A percentile compares a stretch with the other conserved stretches of the same genome.
phyloP scores from a whole-genome alignment of 2,329 filamentous ascomycete species.

The Penicillium sp. region DNA sequence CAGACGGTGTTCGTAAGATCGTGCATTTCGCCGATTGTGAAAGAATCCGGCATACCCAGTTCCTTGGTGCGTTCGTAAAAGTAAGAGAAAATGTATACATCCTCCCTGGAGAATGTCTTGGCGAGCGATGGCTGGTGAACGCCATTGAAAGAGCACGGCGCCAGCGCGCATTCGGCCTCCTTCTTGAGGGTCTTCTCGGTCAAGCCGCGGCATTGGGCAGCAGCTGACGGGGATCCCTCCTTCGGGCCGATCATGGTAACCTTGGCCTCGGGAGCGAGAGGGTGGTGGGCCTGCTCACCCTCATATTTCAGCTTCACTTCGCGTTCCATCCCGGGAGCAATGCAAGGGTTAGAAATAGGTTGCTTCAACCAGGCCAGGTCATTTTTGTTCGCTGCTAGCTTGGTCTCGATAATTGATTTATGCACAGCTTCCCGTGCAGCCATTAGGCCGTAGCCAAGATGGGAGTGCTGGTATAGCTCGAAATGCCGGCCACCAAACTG shows the following conservation, averaged over 20 bases:
- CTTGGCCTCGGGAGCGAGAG: slow-evolving; percentile 66
- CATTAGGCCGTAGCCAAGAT: slow-evolving; percentile 96
- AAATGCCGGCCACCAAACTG: slow-evolving; percentile 90
- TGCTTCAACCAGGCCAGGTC: slow-evolving; percentile 71
- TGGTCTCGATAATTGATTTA: slow-evolving; percentile 72
- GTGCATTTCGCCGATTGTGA: slow-evolving; percentile 87
- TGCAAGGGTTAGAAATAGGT: slow-evolving; percentile 82
- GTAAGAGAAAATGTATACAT: slow-evolving; percentile 96
- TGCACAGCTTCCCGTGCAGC: slow-evolving; percentile 88
- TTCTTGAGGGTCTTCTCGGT: slow-evolving; percentile 92
- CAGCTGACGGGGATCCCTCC: slow-evolving; percentile 65
- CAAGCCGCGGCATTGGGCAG: slow-evolving; percentile 86
- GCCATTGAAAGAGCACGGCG: slow-evolving; percentile 98
- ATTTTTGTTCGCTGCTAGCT: slow-evolving; percentile 65
- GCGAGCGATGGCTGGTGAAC: slow-evolving; percentile 90
- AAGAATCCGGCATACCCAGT: slow-evolving; percentile 97
- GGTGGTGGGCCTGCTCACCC: slow-evolving; percentile 59
- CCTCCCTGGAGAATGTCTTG: slow-evolving; percentile 90
- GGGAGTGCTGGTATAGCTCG: slow-evolving; percentile 95
- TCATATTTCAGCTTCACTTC: slow-evolving; percentile 73
- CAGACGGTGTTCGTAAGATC: slow-evolving; percentile 86
- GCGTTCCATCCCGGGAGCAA: slow-evolving; percentile 77
- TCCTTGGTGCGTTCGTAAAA: slow-evolving; percentile 95
- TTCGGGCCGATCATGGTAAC: slow-evolving; percentile 89
- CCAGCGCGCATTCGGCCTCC: slow-evolving; percentile 76